Evolutionary conservation across 1,139 yeast species (phyloP).

Genomic region (Blastobotrys petasosporus): DNA sequence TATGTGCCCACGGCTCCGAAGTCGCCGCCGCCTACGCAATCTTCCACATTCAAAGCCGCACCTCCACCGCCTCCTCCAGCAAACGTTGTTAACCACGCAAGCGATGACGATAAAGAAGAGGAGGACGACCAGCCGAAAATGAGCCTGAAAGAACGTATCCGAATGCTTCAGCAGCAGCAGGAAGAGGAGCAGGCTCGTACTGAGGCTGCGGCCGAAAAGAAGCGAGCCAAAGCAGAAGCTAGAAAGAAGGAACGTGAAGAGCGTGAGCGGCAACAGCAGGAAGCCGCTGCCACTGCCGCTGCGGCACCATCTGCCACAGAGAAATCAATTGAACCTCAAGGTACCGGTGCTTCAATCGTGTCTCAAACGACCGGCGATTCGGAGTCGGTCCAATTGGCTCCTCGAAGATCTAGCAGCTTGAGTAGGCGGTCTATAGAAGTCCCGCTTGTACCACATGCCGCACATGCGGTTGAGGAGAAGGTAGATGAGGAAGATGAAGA

Average conservation of each 20-base stretch:
- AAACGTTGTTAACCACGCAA: conserved; percentile 10
- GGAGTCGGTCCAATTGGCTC: background rate
- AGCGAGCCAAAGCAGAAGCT: conserved; percentile 43
- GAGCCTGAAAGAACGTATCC: conserved; percentile 82
- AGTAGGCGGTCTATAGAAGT: conserved; percentile 1
- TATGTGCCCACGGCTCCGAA: conserved; percentile 30
- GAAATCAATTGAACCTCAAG: too few relatives aligned
- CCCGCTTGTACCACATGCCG: background rate
- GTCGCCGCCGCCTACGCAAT: conserved; percentile 9
- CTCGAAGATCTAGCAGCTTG: background rate
- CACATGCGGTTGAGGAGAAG: background rate
- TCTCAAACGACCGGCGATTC: too few relatives aligned
- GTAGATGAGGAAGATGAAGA: background rate
- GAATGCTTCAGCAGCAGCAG: conserved; percentile 74
- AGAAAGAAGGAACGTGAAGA: conserved; percentile 14
- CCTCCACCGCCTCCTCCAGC: conserved; percentile 21
- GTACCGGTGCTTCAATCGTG: too few relatives aligned
- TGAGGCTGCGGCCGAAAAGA: conserved; percentile 56
- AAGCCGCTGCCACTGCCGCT: too few relatives aligned
- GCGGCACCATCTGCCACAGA: too few relatives aligned
- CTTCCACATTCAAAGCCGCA: conserved; percentile 6
- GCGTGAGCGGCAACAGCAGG: conserved; percentile 14
- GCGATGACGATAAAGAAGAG: conserved; percentile 24
- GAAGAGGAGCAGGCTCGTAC: conserved; percentile 73
- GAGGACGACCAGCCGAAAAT: conserved; percentile 62